Evolutionary conservation across 106 monocot genomes (phyloP), one percentile per base, ranked within the genome.

Genomic region (Allium sativum): DNA sequence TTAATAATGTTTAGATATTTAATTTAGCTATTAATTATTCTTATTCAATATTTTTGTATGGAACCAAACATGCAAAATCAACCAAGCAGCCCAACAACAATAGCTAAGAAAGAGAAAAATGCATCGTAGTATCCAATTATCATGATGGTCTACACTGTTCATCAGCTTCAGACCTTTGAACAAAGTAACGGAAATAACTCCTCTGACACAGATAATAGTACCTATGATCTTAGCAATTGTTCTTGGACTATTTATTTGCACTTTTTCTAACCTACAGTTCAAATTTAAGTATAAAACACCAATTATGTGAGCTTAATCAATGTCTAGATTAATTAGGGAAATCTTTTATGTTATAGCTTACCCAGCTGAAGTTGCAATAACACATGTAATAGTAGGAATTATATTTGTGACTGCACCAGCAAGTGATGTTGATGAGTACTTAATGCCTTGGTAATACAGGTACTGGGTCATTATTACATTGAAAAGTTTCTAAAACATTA

Each of bases 81-180:
- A 73, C 84, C 84, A 80, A 43, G 70, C 15, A 4, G 84, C 79
- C 84, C 84, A 84, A 66, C 77, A 84, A 48, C 61, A 77, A 53
- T 40, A 64, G 45, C 77, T 77, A 20, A 41, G 77, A 9, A 84
- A 18, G 45, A 84, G 84, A 61, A 68, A 69, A 9, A 84, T 65
- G 17, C 15, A 60, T 0, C 84, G 79, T 1, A 70, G 14, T 3
- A 73, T 16, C 84, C 84, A 84, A 3, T 72, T 48, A 9, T 73
- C 66, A 0, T 15, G 41, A 7, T 13, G 43, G 9, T 55, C 20
- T 11, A 14, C 31, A 11, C 7, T 16, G n/a, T 65, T 71, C 7
- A 73, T 67, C 41, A 84, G 73, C 46, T 42, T 80, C 19, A 56
- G 73, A 6, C 84, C 80, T 63, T 65, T 76, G 18, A 57, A 73